Evolutionary conservation across 2,329 filamentous ascomycete genomes (phyloP), one percentile per base, ranked within the genome.

Genomic region (Plectosphaerella plurivora): DNA sequence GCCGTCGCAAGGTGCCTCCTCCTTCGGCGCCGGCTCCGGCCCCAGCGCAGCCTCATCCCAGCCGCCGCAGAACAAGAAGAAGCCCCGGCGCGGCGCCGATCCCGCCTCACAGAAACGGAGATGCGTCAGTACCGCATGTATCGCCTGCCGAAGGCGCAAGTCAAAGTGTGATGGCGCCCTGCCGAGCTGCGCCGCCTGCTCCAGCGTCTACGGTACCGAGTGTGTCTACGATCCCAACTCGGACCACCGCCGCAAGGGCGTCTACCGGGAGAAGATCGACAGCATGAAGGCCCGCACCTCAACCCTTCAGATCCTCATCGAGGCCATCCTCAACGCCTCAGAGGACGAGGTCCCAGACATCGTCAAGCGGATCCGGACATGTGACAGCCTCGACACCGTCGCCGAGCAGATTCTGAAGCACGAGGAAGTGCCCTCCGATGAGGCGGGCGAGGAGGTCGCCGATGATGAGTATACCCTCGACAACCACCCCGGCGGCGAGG

Each of bases 221-320:
- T 97, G 94, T 68, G 79, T 97, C 59, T 97, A 97, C 76, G 93
- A 97, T 65, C 93, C 92, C 4, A 95, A 92, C 65, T 96, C 92
- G 53, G 94, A 99, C 68, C 92, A 97, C 68, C 88, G 94, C 48
- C 87, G 94, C 49, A 97, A 97, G 68, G 94, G 94, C 55, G 94
- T 97, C 47, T 97, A 97, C 69, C 92, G 93, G 64, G 91, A 96
- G 70, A 94, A 96, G 68, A 84, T 88, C 22, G 92, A 96, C 68
- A 90, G 83, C 64, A 80, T 93, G 67, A 95, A 95, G 72, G 92
- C 91, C 20, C 85, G 85, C 57, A 91, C 87, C 63, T 89, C 90
- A 36, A 97, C 93, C 1, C 75, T 97, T 51, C 90, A 97, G 67
- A 91, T 91, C n/a, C 76, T 97, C 37, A 85, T 97, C 56, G 90